These are phyloP conservation scores for Isoetes taiwanensis DNA, from an alignment of 75 land plant species.

Conservation along the genomic window DNA sequence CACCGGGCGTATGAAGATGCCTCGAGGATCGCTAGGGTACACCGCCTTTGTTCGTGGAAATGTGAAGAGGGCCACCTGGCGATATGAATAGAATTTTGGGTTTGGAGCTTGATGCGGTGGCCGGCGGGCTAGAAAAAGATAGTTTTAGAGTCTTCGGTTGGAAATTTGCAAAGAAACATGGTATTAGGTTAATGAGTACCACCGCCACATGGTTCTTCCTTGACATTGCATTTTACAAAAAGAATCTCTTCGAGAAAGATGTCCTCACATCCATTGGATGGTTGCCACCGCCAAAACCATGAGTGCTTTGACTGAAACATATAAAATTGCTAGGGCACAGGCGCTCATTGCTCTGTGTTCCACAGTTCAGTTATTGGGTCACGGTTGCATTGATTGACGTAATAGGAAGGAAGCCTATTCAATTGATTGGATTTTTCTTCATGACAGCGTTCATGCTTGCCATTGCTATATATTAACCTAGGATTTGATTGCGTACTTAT, in stretches of 20 bases:
- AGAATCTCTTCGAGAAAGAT: constrained; percentile 34
- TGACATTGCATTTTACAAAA: constrained; percentile 36
- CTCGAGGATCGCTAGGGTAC: constrained; percentile 37
- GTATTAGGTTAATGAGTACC: constrained; percentile 45
- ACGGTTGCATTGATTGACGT: constrained; percentile 41
- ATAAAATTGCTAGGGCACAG: constrained; percentile 27
- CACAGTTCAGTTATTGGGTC: constrained; percentile 53
- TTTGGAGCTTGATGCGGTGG: constrained; percentile 24
- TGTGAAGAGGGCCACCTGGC: constrained; percentile 26
- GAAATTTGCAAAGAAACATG: constrained; percentile 36
- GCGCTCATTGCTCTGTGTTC: constrained; percentile 36
- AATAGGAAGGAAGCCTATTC: constrained; percentile 40
- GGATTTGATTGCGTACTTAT: too few species aligned
- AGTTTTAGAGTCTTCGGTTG: too few species aligned
- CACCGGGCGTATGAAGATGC: constrained; percentile 39
- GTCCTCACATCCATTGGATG: constrained; percentile 30
- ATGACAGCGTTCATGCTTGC: constrained; percentile 71
- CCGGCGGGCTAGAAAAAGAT: too few species aligned
- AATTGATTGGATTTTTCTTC: constrained; percentile 50
- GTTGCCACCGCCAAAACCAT: constrained; percentile 22
- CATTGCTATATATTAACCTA: too few species aligned
- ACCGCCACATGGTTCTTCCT: constrained; percentile 49
- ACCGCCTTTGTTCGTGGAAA: constrained; percentile 51
- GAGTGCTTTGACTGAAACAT: constrained; percentile 32
- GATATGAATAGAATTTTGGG: constrained; percentile 48